Base-by-base conservation (phyloP, 345 rosid species). In the Aurinia saxatilis region DNA sequence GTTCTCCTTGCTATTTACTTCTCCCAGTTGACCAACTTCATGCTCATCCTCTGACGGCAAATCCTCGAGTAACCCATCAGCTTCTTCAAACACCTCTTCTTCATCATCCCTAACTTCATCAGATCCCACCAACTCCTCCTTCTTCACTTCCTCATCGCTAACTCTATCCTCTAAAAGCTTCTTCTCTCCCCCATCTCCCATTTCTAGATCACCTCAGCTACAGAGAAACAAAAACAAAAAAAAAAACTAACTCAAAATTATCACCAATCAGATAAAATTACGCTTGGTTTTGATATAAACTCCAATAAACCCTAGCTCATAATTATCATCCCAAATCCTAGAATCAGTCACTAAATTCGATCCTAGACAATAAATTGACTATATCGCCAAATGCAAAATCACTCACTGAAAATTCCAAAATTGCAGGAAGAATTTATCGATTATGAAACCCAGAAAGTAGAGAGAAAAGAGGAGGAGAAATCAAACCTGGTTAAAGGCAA, bases 81-180 rank as follows among this genome's bases (percentile, higher is more conserved):
- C 90, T 81, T 85, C 97, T 76, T 76, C 82, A 62, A 87, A 89
- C 50, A 81, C 75, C 69, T 87, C 97, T 2, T 84, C 90, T 56
- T 79, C 92, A n/a, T n/a, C n/a, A n/a, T n/a, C n/a, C n/a, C n/a
- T n/a, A n/a, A n/a, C n/a, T n/a, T n/a, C n/a, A 14, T 48, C 75
- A 65, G 76, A 72, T 45, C 66, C 52, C n/a, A 57, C 40, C 33
- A 57, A 50, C 46, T 49, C 53, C 38, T n/a, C 49, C 33, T 47
- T 71, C 52, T 1, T 15, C 19, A 47, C 30, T 47, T 62, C 6
- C 51, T 47, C 68, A 41, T 67, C 67, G 10, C 46, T 71, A 13
- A 56, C 52, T 14, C 18, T 14, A 48, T 55, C 76, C 19, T 71
- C 88, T 19, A 38, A 77, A 65, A 34, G 23, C 48, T 44, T 76